Percentiles rank a stretch among this genome's conserved stretches.
Conservation (phyloP, 345 rosid genomes). For the Euphorbia pulcherrima region DNA sequence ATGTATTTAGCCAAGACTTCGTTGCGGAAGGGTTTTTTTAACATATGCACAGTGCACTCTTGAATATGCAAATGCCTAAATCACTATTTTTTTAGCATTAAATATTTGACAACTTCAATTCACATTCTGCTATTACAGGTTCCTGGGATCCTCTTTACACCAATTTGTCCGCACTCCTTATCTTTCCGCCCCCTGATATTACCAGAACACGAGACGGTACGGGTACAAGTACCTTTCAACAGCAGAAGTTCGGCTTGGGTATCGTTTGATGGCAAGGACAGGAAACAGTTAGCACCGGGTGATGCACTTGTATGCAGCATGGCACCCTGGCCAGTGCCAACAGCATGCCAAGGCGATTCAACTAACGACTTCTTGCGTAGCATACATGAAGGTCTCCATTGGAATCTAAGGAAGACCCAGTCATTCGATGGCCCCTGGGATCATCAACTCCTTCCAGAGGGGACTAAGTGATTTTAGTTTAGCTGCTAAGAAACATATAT, state of each 20-base stretch:
- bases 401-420: constrained; percentile 87
- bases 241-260: constrained; percentile 94
- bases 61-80: too few relatives aligned
- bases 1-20: too few relatives aligned
- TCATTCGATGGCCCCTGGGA: constrained; percentile 74
- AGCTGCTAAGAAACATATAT: not conserved
- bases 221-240: constrained; percentile 84
- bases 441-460: constrained; percentile 1
- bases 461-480: not conserved
- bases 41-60: too few relatives aligned
- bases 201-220: constrained; percentile 86
- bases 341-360: constrained; percentile 82
- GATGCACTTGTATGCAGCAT: constrained; percentile 95
- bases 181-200: constrained; percentile 94
- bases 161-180: constrained; percentile 94
- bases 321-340: constrained; percentile 99
- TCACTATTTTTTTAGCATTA: too few relatives aligned
- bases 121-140: constrained; percentile 47
- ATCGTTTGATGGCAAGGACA: constrained; percentile 92
- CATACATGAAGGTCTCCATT: constrained; percentile 94
- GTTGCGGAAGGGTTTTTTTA: too few relatives aligned
- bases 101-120: not conserved
- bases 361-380: constrained; percentile 82
- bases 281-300: constrained; percentile 74
- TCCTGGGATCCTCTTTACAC: constrained; percentile 94